Conservation (phyloP, 805 yeast genomes). For the Ogataea polymorpha region DNA sequence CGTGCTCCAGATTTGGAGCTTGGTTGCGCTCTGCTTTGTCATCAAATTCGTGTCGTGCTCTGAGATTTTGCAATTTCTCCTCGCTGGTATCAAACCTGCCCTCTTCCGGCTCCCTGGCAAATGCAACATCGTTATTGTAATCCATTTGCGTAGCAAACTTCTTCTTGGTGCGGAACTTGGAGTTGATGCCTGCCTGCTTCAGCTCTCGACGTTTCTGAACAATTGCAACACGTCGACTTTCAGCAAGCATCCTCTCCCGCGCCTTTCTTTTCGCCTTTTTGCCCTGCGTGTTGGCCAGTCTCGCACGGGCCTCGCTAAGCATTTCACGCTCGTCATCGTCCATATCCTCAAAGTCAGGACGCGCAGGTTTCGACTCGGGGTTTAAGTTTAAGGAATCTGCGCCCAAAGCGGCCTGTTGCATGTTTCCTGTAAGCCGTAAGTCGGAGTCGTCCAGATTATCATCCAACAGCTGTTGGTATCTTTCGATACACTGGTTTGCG, state of each 20-base stretch:
- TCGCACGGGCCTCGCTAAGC: constrained; percentile 91
- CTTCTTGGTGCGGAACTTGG: constrained; percentile 47
- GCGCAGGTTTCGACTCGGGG: constrained; percentile 77
- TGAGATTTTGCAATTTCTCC: constrained; percentile 47
- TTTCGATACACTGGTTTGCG: constrained; percentile 79
- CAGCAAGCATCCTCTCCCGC: constrained; percentile 78
- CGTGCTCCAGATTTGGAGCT: constrained; percentile 37
- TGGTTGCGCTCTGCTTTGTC: constrained; percentile 44
- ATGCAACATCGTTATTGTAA: constrained; percentile 79
- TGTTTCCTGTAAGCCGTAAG: constrained; percentile 24
- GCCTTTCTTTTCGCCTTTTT: constrained; percentile 90
- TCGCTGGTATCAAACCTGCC: constrained; percentile 68
- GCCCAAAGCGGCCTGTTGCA: constrained; percentile 16
- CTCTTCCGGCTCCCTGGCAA: constrained; percentile 62
- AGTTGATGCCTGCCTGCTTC: constrained; percentile 71
- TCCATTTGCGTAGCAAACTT: constrained; percentile 64
- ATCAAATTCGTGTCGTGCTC: constrained; percentile 41
- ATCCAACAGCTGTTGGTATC: constrained; percentile 72
- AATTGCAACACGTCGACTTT: constrained; percentile 69
- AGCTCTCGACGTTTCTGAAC: constrained; percentile 78
- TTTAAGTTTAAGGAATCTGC: constrained; percentile 61
- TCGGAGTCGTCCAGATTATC: constrained; percentile 37
- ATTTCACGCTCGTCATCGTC: constrained; percentile 89
- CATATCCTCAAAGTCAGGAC: constrained; percentile 74
- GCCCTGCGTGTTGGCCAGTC: constrained; percentile 90